phyloP scores from a whole-genome alignment of 495 filamentous ascomycete genomes.

The Penicillium psychrofluorescens region DNA sequence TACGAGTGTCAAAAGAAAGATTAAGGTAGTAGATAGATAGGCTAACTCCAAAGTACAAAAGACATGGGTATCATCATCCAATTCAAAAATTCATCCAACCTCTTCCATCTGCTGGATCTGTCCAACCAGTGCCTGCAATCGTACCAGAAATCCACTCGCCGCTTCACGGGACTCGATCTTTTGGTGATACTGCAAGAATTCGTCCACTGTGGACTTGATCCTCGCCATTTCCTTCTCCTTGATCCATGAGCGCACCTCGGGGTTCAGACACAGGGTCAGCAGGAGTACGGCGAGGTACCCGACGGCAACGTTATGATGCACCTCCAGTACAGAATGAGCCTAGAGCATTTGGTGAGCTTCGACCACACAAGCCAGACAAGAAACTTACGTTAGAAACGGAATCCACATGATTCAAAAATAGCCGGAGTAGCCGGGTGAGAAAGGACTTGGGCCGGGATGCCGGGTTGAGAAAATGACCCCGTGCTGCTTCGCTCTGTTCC shows the following conservation, averaged over 20 bases:
- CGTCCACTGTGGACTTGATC: constrained; percentile 71
- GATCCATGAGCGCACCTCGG: constrained; percentile 43
- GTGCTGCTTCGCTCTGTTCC: constrained; percentile 59
- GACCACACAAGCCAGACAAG: background rate
- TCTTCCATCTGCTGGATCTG: constrained; percentile 19
- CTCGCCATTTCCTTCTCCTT: constrained; percentile 46
- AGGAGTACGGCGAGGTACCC: constrained; percentile 87
- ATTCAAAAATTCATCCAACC: background rate
- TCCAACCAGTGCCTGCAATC: constrained; percentile 46
- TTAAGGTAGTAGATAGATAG: background rate
- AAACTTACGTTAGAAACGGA: constrained; percentile 39
- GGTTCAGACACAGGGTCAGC: constrained; percentile 64
- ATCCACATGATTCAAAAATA: constrained; percentile 33
- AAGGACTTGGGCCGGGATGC: constrained; percentile 14
- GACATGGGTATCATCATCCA: constrained; percentile 2
- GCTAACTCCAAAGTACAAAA: background rate
- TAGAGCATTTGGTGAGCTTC: constrained; percentile 22
- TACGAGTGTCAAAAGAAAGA: background rate
- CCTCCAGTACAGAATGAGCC: constrained; percentile 79
- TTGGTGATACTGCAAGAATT: constrained; percentile 74
- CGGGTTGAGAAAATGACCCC: constrained; percentile 28
- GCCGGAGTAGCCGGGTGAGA: constrained; percentile 35
- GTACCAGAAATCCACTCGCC: constrained; percentile 47
- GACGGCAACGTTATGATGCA: constrained; percentile 79
- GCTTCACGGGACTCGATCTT: constrained; percentile 52